Conservation (phyloP, 371 early-diverging fungal species). For the Mucor sp. region DNA sequence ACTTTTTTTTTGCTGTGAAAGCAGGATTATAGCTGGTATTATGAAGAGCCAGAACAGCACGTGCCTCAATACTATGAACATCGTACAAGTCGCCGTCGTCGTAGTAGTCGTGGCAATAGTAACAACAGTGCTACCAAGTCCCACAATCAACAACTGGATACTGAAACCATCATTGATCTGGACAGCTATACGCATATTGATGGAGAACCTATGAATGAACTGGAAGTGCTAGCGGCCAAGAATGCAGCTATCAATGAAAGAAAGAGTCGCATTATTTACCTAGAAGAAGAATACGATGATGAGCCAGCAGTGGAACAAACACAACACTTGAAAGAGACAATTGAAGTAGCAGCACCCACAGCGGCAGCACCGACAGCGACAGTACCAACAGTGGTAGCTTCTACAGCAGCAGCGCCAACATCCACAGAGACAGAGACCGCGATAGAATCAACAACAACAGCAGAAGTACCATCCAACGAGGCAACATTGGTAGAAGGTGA, state of each 20-base stretch:
- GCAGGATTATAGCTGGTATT: conserved; percentile 10
- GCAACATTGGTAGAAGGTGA: neutral
- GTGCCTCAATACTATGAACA: neutral
- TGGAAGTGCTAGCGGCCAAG: conserved; percentile 18
- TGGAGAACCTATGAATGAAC: conserved; percentile 24
- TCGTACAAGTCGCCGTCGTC: neutral
- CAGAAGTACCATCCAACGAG: too few relatives aligned
- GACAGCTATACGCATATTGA: conserved; percentile 6
- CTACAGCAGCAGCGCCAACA: neutral
- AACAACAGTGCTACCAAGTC: neutral
- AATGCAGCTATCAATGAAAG: conserved; percentile 16
- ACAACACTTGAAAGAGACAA: too few relatives aligned
- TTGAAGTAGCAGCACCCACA: too few relatives aligned
- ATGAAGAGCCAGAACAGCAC: neutral
- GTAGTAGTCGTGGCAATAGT: neutral
- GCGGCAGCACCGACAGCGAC: too few relatives aligned
- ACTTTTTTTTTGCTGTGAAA: neutral
- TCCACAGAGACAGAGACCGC: neutral
- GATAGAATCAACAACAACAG: neutral
- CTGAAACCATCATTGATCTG: neutral
- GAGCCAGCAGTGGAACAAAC: too few relatives aligned
- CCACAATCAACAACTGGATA: neutral
- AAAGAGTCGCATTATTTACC: neutral
- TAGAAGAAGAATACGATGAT: neutral
- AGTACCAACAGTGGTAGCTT: neutral